Evolutionary conservation across 371 early-diverging fungal species (phyloP).

Genomic region (Dichotomocladium elegans): DNA sequence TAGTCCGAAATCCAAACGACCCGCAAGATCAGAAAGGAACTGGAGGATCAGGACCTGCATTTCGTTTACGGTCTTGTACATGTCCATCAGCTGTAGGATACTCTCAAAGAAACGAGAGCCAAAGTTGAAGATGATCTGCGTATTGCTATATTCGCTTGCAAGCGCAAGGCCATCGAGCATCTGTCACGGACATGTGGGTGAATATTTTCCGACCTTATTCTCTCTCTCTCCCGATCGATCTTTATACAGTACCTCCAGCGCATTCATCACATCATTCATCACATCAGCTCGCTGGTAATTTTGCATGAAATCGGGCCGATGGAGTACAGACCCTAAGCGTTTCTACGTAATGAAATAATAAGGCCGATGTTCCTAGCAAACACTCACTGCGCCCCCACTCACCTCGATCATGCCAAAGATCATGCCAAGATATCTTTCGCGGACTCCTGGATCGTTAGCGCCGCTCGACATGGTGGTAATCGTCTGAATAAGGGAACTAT

Average conservation of each 20-base stretch:
- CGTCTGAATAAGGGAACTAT: slow-evolving; percentile 63
- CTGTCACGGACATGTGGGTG: no score
- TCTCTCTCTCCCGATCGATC: no score
- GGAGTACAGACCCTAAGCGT: slow-evolving; percentile 49
- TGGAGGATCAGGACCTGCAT: slow-evolving; percentile 62
- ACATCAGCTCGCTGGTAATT: slow-evolving; percentile 55
- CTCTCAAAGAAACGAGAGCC: slow-evolving; percentile 61
- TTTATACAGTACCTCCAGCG: slow-evolving; percentile 74
- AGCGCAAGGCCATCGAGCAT: slow-evolving; percentile 80
- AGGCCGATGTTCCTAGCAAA: not conserved
- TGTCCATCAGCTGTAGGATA: slow-evolving; percentile 59
- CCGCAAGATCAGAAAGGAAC: slow-evolving; percentile 53
- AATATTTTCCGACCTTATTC: no score
- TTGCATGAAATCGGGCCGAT: slow-evolving; percentile 55
- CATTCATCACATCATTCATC: slow-evolving; percentile 58
- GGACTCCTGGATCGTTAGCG: slow-evolving; percentile 43
- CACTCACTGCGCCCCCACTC: not conserved
- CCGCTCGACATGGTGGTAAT: slow-evolving; percentile 63
- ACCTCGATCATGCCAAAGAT: slow-evolving; percentile 60
- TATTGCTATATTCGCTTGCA: slow-evolving; percentile 63
- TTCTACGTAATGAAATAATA: slow-evolving; percentile 18
- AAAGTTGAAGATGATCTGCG: slow-evolving; percentile 52
- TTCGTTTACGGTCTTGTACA: slow-evolving; percentile 62
- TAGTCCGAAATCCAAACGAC: slow-evolving; percentile 45
- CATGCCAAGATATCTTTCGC: slow-evolving; percentile 50